A percentile compares a stretch with the other conserved stretches of the same genome.
Conservation (phyloP, 768 basidiomycete genomes). For the Flagelloscypha sp. region DNA sequence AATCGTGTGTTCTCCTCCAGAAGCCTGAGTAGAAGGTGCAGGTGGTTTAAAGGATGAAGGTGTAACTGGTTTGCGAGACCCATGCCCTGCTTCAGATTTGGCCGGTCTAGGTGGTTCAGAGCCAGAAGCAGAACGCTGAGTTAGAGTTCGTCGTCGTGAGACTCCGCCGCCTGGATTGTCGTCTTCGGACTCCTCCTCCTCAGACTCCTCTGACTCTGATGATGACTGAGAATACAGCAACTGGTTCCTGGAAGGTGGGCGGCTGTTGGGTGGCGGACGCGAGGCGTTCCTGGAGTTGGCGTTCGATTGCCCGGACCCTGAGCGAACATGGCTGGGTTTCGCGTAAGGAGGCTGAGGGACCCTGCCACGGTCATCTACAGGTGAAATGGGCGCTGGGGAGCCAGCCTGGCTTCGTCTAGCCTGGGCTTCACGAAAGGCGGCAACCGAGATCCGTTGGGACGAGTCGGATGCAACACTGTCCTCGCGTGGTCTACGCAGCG, state of each 20-base stretch:
- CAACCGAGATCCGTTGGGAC: constrained; percentile 71
- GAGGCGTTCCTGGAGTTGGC: no score
- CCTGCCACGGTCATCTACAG: neutral
- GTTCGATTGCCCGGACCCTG: no score
- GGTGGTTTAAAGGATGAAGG: no score
- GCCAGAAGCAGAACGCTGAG: no score
- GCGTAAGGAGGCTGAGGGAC: constrained; percentile 1
- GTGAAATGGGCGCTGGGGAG: constrained; percentile 40
- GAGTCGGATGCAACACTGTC: constrained; percentile 54
- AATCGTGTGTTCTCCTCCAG: no score
- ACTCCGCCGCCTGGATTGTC: constrained; percentile 14
- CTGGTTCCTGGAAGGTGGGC: constrained; percentile 12
- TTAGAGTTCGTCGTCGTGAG: constrained; percentile 25
- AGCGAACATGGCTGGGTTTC: neutral
- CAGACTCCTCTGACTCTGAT: constrained; percentile 25
- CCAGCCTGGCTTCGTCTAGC: constrained; percentile 54
- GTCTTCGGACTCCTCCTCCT: constrained; percentile 24
- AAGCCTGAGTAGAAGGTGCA: no score
- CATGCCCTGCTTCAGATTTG: constrained; percentile 16
- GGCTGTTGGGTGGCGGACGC: no score
- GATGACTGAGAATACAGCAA: constrained; percentile 17
- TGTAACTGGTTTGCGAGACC: no score
- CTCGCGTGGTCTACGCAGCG: constrained; percentile 43
- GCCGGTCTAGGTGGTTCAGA: constrained; percentile 3
- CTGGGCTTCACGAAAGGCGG: constrained; percentile 74